Evolutionary conservation across 1,284 basidiomycete genomes (phyloP), one percentile per base, ranked within the genome.

Genomic region (Fomitopsis pinicola): DNA sequence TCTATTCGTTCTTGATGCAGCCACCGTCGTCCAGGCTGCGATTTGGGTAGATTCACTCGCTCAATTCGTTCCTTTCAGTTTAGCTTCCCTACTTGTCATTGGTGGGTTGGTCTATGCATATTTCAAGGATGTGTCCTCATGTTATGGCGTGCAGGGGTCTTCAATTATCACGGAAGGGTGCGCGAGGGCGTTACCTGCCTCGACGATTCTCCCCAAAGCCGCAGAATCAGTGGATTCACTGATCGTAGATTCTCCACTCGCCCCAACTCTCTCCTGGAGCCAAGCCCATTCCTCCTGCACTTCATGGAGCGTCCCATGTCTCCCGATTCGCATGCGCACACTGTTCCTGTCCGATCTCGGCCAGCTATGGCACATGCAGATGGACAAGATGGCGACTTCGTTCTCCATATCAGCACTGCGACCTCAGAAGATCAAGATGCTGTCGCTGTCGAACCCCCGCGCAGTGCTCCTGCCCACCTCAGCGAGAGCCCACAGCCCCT

Each of bases 1-100:
- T 50, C 72, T 84, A 10, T 57, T 84, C 28, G 61, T 81, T 7
- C 72, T 84, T 5, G 82, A 85, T 48, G 55, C 82, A 8, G 64
- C 83, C 33, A 78, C 76, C 2, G 62, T 82, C 33, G 78, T 78
- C 5, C 81, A 82, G 17, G 73, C 73, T 30, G 73, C 76, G 2
- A 70, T 73, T 2, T 65, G 68, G 42, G 78, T 77, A 22, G 78
- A 72, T 52, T 66, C 77, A 9, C 58, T 82, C 4, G 80, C 75
- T 0, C 78, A 83, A 53, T 80, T 80, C 59, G 66, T 84, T 26
- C 81, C 82, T 0, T 78, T 80, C 59, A 78, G 79, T 62, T 64
- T 84, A n/a, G 81, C 78, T 17, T 73, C 79, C 5, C 61, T 84
- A 15, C 60, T 78, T 22, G 81, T 85, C n/a, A 71, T 85, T 8